Evolutionary conservation across 768 basidiomycete species (phyloP).

Genomic region (Trametes sanguinea): DNA sequence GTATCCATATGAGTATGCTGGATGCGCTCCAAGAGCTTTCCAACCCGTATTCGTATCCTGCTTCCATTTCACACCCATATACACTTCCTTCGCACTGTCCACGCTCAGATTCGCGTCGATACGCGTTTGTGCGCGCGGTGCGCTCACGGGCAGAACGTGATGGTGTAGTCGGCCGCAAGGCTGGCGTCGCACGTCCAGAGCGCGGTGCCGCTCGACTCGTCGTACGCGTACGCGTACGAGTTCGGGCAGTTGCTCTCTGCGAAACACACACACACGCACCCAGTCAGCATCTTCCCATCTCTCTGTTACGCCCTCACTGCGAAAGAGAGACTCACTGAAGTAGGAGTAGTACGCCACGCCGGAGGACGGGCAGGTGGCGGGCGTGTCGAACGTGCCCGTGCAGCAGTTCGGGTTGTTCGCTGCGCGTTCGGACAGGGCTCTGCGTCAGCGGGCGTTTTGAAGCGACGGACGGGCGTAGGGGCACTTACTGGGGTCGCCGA

Average conservation of each 20-base stretch:
- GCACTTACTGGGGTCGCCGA: constrained; percentile 38
- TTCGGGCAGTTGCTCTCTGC: constrained; percentile 46
- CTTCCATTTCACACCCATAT: too few species aligned
- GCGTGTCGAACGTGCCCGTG: constrained; percentile 52
- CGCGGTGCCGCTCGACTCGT: constrained; percentile 48
- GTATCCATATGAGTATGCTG: too few species aligned
- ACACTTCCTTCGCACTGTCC: background rate
- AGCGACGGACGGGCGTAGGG: too few species aligned
- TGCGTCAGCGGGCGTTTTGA: constrained; percentile 13
- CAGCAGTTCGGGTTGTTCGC: constrained; percentile 68
- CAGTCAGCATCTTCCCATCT: background rate
- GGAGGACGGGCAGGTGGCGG: constrained; percentile 58
- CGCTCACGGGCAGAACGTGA: constrained; percentile 46
- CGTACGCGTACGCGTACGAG: constrained; percentile 55
- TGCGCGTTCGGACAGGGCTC: background rate
- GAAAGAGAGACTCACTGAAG: constrained; percentile 42
- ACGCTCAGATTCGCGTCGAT: background rate
- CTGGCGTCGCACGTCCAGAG: constrained; percentile 45
- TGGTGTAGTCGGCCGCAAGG: constrained; percentile 43
- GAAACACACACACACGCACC: background rate
- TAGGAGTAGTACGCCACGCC: constrained; percentile 44
- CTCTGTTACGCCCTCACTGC: too few species aligned
- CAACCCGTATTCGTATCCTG: too few species aligned
- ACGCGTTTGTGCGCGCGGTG: constrained; percentile 29
- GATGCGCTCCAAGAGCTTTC: too few species aligned